Conservation (phyloP, 768 basidiomycete genomes). For the Leccinum variicolor region DNA sequence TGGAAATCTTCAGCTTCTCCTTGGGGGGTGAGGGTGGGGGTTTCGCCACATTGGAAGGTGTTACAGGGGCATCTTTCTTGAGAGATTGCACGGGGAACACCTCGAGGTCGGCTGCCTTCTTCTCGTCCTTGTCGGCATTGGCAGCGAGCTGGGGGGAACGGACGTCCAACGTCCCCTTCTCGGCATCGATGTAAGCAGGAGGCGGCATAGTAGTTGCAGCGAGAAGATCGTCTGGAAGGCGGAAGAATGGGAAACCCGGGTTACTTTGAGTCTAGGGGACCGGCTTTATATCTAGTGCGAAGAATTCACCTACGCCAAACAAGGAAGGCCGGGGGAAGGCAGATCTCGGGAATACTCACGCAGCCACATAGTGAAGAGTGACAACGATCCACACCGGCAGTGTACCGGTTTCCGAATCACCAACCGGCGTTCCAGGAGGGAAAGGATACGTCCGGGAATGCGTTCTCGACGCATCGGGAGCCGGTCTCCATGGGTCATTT, state of each 20-base stretch:
- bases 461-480: slow-evolving; percentile 7
- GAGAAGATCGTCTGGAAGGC: slow-evolving; percentile 12
- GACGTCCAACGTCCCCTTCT: slow-evolving; percentile 55
- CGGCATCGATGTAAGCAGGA: slow-evolving; percentile 48
- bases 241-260: slow-evolving; percentile 1
- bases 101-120: slow-evolving; percentile 32
- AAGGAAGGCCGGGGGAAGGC: slow-evolving; percentile 2
- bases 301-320: slow-evolving; percentile 5
- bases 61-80: slow-evolving; percentile 41
- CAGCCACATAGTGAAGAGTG: slow-evolving; percentile 6
- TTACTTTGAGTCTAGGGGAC: neutral
- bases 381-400: slow-evolving; percentile 10
- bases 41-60: slow-evolving; percentile 34
- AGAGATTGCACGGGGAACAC: slow-evolving; percentile 33
- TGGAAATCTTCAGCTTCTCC: slow-evolving; percentile 55
- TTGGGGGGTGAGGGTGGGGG: slow-evolving; percentile 33
- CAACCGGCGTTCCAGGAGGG: slow-evolving; percentile 1
- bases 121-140: slow-evolving; percentile 34
- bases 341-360: slow-evolving; percentile 19
- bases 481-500: slow-evolving; percentile 7
- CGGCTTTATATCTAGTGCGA: slow-evolving; percentile 23
- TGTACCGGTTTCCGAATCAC: slow-evolving; percentile 13
- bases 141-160: slow-evolving; percentile 32
- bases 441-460: neutral
- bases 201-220: slow-evolving; percentile 38